Base-by-base conservation (phyloP, 2,329 filamentous ascomycete species). In the Daldinia sp. region DNA sequence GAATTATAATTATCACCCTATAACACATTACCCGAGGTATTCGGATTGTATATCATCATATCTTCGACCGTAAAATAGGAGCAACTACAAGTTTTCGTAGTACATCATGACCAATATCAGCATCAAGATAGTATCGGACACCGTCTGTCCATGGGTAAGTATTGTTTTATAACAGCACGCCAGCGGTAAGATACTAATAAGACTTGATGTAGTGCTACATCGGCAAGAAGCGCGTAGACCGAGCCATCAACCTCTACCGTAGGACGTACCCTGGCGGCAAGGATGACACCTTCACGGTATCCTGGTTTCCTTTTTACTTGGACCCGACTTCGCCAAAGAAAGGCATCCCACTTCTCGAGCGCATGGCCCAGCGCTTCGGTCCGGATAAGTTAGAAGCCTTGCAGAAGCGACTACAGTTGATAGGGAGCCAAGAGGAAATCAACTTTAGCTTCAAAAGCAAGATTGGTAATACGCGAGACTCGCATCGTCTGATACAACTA, bases 251-350 rank as follows among this genome's bases (percentile, higher is more conserved):
- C 7, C 76, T 85, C 27, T 92, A 91, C 79, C 84, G 86, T 71
- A 81, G 84, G 70, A 80, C 82, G 35, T 81, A 92, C 69, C 87
- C 90, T 0, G 78, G 80, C 50, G 85, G 80, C 8, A 73, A 75
- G 41, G 76, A 82, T 35, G 90, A 94, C 77, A 91, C 83, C 17
- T 94, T 96, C 79, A 84, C 82, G 47, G 86, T 91, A 11, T 84
- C 83, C 63, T 96, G 92, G 91, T 83, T 85, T 63, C 90, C 93
- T 1, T 96, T 91, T 79, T 94, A 94, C 75, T 85, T 96, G 53
- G 88, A 94, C 72, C 90, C 91, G 0, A 81, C 85, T 0, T 84
- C 90, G 0, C 77, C 81, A 3, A 76, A 74, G 19, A 68, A 71
- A 35, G 80, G 82, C 4, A 71, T 84, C 3, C 81, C 83, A 15